phyloP scores from a whole-genome alignment of 129 eudicot species.

The Saussurea involucrata region DNA sequence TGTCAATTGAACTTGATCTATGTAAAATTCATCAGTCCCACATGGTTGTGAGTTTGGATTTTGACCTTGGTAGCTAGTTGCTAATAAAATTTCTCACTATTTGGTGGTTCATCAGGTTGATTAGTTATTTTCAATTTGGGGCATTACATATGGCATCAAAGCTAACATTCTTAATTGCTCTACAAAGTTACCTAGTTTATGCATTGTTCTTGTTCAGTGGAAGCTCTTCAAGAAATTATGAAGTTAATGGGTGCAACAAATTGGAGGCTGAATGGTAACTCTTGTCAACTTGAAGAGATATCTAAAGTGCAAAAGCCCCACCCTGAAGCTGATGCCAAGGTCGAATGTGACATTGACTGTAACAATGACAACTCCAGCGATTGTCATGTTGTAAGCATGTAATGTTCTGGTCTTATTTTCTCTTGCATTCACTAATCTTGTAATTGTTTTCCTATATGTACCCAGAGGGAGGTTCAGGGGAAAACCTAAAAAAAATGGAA shows the following conservation, averaged over 20 bases:
- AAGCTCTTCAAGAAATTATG: constrained; percentile 50
- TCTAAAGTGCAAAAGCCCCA: constrained; percentile 28
- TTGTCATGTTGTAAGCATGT: constrained; percentile 68
- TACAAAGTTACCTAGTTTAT: neutral
- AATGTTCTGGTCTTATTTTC: constrained; percentile 13
- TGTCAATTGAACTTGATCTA: constrained; percentile 4
- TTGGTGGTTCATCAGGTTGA: neutral
- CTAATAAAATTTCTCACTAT: neutral
- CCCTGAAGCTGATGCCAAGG: constrained; percentile 28
- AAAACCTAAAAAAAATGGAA: too few species aligned
- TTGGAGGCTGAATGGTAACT: constrained; percentile 54
- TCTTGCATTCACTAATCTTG: neutral
- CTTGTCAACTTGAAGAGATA: constrained; percentile 55
- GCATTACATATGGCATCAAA: neutral
- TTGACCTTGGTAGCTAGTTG: neutral
- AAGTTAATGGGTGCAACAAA: constrained; percentile 57
- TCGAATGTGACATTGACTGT: constrained; percentile 55
- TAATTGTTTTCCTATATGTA: neutral
- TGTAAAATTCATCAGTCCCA: neutral
- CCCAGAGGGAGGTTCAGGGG: too few species aligned
- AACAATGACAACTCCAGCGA: constrained; percentile 35
- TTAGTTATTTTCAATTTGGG: neutral
- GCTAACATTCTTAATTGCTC: neutral
- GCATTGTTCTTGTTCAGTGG: constrained; percentile 36
- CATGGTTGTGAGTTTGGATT: neutral